These are phyloP conservation scores for Spergularia azorica DNA, from an alignment of 179 eudicot genomes.

Conservation along the genomic window DNA sequence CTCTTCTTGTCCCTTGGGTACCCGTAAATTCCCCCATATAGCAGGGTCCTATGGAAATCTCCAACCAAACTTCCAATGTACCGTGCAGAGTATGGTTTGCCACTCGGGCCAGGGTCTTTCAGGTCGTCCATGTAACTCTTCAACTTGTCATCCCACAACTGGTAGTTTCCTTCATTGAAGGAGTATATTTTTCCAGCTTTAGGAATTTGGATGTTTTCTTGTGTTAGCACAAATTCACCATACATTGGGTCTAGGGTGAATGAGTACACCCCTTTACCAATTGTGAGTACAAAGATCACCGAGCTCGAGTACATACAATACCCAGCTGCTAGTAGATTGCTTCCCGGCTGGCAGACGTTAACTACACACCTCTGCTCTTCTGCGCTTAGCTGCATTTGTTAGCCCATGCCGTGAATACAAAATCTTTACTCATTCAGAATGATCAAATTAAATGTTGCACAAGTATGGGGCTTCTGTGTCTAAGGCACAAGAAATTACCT, in stretches of 20 bases:
- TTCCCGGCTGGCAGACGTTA: constrained; percentile 90
- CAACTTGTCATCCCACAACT: constrained; percentile 88
- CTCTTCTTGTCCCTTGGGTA: constrained; percentile 86
- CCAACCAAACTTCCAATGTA: constrained; percentile 95
- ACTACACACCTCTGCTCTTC: constrained; percentile 64
- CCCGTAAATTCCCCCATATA: constrained; percentile 93
- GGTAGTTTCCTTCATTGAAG: constrained; percentile 94
- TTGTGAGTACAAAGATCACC: constrained; percentile 73
- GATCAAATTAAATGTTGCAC: too few species aligned
- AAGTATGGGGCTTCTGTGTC: too few species aligned
- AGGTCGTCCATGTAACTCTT: constrained; percentile 82
- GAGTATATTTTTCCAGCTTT: constrained; percentile 85
- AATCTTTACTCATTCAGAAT: neutral
- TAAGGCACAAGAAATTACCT: constrained; percentile 36
- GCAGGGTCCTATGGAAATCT: constrained; percentile 80
- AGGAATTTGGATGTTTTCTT: constrained; percentile 75
- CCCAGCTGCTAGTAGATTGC: constrained; percentile 89
- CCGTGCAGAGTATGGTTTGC: constrained; percentile 85
- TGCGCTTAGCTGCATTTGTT: constrained; percentile 52
- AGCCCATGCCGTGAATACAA: neutral
- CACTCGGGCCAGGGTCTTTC: constrained; percentile 83
- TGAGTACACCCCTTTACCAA: constrained; percentile 77
- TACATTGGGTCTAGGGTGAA: constrained; percentile 92
- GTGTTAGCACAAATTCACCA: constrained; percentile 86
- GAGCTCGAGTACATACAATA: constrained; percentile 99